Evolutionary conservation across 768 basidiomycete species (phyloP), one percentile per base, ranked within the genome.

Genomic region (Xanthoconium stramineum): DNA sequence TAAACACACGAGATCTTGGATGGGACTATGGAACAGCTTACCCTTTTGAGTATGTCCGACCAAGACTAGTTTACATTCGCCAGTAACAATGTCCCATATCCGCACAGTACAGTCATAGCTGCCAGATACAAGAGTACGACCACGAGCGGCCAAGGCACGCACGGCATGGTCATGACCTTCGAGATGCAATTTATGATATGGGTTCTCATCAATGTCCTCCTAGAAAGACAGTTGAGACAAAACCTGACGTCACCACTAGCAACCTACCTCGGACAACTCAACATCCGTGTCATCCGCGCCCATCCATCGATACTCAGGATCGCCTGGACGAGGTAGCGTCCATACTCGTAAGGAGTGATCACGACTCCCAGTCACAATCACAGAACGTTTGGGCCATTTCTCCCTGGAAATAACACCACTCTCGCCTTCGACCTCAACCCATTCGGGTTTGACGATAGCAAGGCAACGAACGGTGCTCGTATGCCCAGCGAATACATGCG

Each of bases 61-160:
- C 49, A 96, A 75, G 33, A 89, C 80, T 80, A 87, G 89, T 67
- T 85, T 86, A 70, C 89, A 91, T 28, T 77, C 77, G 15, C 94
- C 94, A 29, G 83, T 89, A 62, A 91, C 80, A 56, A 92, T 88
- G 64, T 98, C 94, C 96, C 96, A 98, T 43, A 98, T 87, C 36
- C 96, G 86, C 44, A 98, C 93, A 8, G 88, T 93, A 65, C 88
- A 90, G 68, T 99, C 96, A 69, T 98, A 98, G 67, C 94, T 96
- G 36, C 96, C 96, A 28, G 94, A 95, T 17, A 98, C 92, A 42
- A 97, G 80, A 1, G 89, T 91, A 40, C 91, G 80, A 10, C 94
- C 94, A 60, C 94, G 80, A 17, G 93, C 91, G 20, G 94, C 93
- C n/a, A 97, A 77, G 7, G 94, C 93, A 53, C 94, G 83, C 20